Evolutionary conservation across 1,284 basidiomycete species (phyloP), one percentile per base, ranked within the genome.

Genomic region (Vanrija sp.): DNA sequence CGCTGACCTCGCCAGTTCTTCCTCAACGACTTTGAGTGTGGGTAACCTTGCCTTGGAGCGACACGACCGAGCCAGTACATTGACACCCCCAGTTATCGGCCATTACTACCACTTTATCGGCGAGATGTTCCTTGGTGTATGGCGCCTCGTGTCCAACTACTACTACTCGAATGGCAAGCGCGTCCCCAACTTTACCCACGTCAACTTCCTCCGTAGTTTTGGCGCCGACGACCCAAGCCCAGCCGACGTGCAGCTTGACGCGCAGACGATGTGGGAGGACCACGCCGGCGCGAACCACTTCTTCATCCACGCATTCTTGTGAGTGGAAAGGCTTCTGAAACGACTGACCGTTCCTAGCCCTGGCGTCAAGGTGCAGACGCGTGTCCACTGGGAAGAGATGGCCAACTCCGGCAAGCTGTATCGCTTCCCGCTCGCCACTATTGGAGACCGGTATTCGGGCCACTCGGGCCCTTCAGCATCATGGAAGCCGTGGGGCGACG

Each of bases 91-190:
- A 68, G 66, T 65, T 48, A 58, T 67, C 14, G 56, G 54, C 16
- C 67, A 68, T 46, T 65, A 63, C 58, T 71, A 71, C 52, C 68
- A 71, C 56, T 64, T 63, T 59, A 60, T 69, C 29, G 69, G 69
- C n/a, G 69, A 71, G 44, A 69, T 58, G 19, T 67, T 71, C 54
- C 53, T 69, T 16, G 69, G 69, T 28, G 59, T 58, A 4, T 71
- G 67, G 67, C 47, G 69, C 15, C 48, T 63, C 38, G 68, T 64
- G 67, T 53, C 48, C 7, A 57, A 65, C 47, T 61, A 52, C 34
- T 56, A 54, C 21, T 63, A 54, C 46, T 18, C 59, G 15, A 49
- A 49, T 4, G 67, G 65, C 8, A 19, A 50, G 3, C 19, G 42
- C 14, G 42, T 64, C 10, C 67, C 65, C 8, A 56, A 64, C 14